Evolutionary conservation across 371 early-diverging fungal species (phyloP).

Genomic region (Actinomortierella wolfii): DNA sequence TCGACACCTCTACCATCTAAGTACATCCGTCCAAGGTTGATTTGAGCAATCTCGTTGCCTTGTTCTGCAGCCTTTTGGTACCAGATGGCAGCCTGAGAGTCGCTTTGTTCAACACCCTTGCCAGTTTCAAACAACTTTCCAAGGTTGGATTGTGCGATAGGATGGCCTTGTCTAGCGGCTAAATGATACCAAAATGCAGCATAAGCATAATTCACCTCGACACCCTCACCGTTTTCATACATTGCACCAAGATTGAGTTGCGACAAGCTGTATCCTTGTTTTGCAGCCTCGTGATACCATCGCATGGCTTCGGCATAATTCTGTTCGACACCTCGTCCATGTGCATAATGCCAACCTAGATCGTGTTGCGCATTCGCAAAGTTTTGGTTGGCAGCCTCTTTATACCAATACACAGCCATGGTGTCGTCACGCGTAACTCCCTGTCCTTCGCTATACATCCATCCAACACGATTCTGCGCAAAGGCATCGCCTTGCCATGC

Average conservation of each 20-base stretch:
- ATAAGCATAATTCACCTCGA: constrained; percentile 62
- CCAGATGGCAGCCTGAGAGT: constrained; percentile 72
- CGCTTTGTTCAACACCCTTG: constrained; percentile 70
- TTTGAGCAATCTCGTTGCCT: constrained; percentile 85
- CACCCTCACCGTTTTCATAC: constrained; percentile 84
- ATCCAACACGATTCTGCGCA: constrained; percentile 81
- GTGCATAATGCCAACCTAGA: no score
- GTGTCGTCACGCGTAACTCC: constrained; percentile 63
- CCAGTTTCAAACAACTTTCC: constrained; percentile 88
- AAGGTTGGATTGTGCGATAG: constrained; percentile 81
- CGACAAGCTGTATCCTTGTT: constrained; percentile 73
- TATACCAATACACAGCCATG: constrained; percentile 83
- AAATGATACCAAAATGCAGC: constrained; percentile 75
- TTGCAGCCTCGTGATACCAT: constrained; percentile 75
- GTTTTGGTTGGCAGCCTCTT: constrained; percentile 70
- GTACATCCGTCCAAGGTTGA: constrained; percentile 78
- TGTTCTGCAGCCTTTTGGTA: constrained; percentile 71
- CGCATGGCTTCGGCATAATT: constrained; percentile 64
- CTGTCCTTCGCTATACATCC: constrained; percentile 80
- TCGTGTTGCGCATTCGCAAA: constrained; percentile 72
- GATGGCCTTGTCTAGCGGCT: constrained; percentile 67
- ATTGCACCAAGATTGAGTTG: constrained; percentile 79
- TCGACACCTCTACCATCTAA: constrained; percentile 75
- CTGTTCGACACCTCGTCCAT: constrained; percentile 66
- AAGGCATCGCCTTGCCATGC: constrained; percentile 81